Evolutionary conservation across 2,329 filamentous ascomycete genomes (phyloP).

Genomic region (Curvularia sp.): DNA sequence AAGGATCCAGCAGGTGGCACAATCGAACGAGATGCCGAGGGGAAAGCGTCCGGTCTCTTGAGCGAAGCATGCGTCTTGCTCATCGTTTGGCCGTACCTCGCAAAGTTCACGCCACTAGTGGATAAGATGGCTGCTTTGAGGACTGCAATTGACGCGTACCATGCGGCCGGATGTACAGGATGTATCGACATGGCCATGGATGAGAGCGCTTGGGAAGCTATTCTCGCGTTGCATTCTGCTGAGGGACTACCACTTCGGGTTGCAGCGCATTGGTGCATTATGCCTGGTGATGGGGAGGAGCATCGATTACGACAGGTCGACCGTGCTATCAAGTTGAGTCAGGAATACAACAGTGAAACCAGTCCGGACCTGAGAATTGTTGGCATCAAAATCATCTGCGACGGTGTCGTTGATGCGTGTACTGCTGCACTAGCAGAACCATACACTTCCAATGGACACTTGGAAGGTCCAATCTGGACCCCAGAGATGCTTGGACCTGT

Average conservation of each 20-base stretch:
- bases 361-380: constrained; percentile 61
- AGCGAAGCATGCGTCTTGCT: constrained; percentile 62
- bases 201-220: constrained; percentile 61
- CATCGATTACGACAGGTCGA: constrained; percentile 61
- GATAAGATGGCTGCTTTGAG: constrained; percentile 58
- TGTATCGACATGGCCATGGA: constrained; percentile 68
- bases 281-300: constrained; percentile 55
- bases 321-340: constrained; percentile 58
- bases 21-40: constrained; percentile 59
- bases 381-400: constrained; percentile 70
- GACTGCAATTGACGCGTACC: constrained; percentile 59
- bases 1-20: constrained; percentile 60
- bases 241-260: constrained; percentile 57
- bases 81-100: constrained; percentile 64
- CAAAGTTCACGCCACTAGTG: constrained; percentile 56
- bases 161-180: constrained; percentile 61
- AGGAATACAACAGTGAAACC: constrained; percentile 55
- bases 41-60: constrained; percentile 60
- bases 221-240: constrained; percentile 52
- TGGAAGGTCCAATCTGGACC: constrained; percentile 64
- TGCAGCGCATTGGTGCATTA: constrained; percentile 65
- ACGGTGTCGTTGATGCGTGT: constrained; percentile 71
- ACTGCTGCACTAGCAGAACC: constrained; percentile 68
- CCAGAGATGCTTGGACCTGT: constrained; percentile 61
- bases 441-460: constrained; percentile 59